phyloP scores from a whole-genome alignment of 495 filamentous ascomycete genomes.

The Penicillium longicatenatum region DNA sequence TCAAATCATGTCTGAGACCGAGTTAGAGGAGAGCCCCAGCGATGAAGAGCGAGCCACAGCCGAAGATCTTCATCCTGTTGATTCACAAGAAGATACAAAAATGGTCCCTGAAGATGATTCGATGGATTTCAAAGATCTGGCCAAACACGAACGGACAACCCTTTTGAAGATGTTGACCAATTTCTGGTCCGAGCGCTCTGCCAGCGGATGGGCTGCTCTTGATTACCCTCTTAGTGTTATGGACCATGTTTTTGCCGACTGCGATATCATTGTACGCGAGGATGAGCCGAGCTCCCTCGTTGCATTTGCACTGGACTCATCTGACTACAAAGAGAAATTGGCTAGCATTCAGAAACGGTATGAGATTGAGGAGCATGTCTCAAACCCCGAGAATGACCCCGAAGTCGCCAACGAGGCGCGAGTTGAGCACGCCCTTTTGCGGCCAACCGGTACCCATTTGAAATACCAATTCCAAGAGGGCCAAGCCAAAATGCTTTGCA shows the following conservation, averaged over 20 bases:
- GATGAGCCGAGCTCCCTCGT: slow-evolving; percentile 97
- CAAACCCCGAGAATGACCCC: slow-evolving; percentile 22
- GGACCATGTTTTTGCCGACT: slow-evolving; percentile 96
- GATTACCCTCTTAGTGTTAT: slow-evolving; percentile 87
- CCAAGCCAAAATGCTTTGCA: slow-evolving; percentile 91
- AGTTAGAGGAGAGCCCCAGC: slow-evolving; percentile 61
- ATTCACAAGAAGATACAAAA: slow-evolving; percentile 63
- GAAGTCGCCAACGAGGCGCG: slow-evolving; percentile 53
- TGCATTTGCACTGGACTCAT: slow-evolving; percentile 83
- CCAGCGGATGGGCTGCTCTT: slow-evolving; percentile 91
- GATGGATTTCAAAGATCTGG: slow-evolving; percentile 70
- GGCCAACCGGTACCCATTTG: slow-evolving; percentile 84
- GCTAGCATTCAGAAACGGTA: slow-evolving; percentile 65
- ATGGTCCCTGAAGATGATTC: slow-evolving; percentile 57
- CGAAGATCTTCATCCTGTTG: slow-evolving; percentile 68
- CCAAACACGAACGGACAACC: slow-evolving; percentile 87
- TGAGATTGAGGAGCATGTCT: slow-evolving; percentile 33
- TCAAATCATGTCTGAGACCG: slow-evolving; percentile 64
- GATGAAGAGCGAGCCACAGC: slow-evolving; percentile 66
- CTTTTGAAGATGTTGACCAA: slow-evolving; percentile 93
- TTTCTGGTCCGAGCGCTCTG: slow-evolving; percentile 97
- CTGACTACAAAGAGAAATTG: slow-evolving; percentile 82
- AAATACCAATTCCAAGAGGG: slow-evolving; percentile 94
- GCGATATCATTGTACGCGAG: slow-evolving; percentile 95
- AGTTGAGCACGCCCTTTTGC: slow-evolving; percentile 74